Evolutionary conservation across 805 yeast genomes (phyloP).

Genomic region (Danielia oregonensis): DNA sequence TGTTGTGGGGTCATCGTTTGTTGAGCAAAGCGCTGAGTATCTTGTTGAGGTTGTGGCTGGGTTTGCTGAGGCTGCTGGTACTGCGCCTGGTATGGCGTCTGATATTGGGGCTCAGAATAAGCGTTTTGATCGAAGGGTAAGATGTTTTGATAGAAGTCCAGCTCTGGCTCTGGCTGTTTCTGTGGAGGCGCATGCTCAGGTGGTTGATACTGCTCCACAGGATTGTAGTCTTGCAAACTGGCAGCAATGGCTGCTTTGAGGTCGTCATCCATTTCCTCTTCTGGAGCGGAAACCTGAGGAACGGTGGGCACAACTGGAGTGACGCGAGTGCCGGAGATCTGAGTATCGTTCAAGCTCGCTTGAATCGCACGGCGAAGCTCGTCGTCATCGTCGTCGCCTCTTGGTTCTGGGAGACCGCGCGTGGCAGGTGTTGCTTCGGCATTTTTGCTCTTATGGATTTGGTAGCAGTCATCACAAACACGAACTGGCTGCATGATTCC

Average conservation of each 20-base stretch:
- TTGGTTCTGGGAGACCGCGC: slow-evolving; percentile 1
- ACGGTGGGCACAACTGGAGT: slow-evolving; percentile 25
- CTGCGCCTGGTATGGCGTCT: slow-evolving; percentile 6
- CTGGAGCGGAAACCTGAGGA: slow-evolving; percentile 24
- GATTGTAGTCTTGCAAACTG: slow-evolving; percentile 70
- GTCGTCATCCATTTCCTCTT: slow-evolving; percentile 76
- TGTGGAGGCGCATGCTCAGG: slow-evolving; percentile 3
- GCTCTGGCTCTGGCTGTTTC: slow-evolving; percentile 19
- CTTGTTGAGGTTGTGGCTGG: slow-evolving; percentile 6
- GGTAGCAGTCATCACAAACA: slow-evolving; percentile 88
- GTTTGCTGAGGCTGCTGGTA: slow-evolving; percentile 4
- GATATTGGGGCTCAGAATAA: slow-evolving; percentile 17
- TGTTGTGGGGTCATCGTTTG: neutral
- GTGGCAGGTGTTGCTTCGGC: no score
- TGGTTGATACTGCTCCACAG: neutral
- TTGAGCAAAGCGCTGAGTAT: slow-evolving; percentile 4
- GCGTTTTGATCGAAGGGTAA: slow-evolving; percentile 11
- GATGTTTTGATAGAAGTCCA: slow-evolving; percentile 20
- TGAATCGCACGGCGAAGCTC: slow-evolving; percentile 76
- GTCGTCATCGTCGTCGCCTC: slow-evolving; percentile 59
- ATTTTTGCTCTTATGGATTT: slow-evolving; percentile 42
- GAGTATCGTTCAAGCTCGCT: slow-evolving; percentile 63
- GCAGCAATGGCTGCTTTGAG: slow-evolving; percentile 94
- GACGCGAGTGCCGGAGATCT: slow-evolving; percentile 13
- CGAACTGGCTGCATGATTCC: slow-evolving; percentile 89